Conservation (phyloP, 352 stramenopile species). For the Globisporangium camurandrum region DNA sequence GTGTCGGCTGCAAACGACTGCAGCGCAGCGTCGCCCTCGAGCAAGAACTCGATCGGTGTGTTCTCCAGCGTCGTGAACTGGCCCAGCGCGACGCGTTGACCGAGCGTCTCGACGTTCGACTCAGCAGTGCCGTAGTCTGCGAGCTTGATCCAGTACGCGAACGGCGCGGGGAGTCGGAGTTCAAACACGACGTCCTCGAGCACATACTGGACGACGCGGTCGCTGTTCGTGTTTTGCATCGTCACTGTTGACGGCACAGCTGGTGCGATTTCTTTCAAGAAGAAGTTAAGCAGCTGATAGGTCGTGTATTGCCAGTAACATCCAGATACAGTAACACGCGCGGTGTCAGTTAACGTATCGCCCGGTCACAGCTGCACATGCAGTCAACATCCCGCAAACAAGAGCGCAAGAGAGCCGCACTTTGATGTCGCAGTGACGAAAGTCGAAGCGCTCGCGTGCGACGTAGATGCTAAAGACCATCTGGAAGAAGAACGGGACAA, state of each 20-base stretch:
- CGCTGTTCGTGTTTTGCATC: slow-evolving; percentile 25
- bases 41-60: slow-evolving; percentile 92
- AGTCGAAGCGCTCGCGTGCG: slow-evolving; percentile 77
- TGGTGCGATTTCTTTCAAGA: slow-evolving; percentile 83
- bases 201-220: slow-evolving; percentile 46
- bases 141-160: slow-evolving; percentile 92
- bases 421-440: slow-evolving; percentile 99
- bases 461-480: slow-evolving; percentile 95
- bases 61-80: slow-evolving; percentile 99
- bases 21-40: slow-evolving; percentile 86
- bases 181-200: slow-evolving; percentile 53
- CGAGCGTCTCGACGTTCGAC: slow-evolving; percentile 80
- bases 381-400: not conserved
- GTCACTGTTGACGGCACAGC: slow-evolving; percentile 13
- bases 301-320: no score
- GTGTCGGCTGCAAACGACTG: slow-evolving; percentile 92
- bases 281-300: slow-evolving; percentile 97
- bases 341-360: no score
- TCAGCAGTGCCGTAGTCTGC: slow-evolving; percentile 97
- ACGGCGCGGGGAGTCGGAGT: slow-evolving; percentile 43
- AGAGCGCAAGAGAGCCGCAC: slow-evolving; percentile 12
- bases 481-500: slow-evolving; percentile 92
- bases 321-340: no score
- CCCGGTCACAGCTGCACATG: no score
- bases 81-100: slow-evolving; percentile 87